Evolutionary conservation across 257 asterid genomes (phyloP).

Genomic region (Solanum appendiculatum): DNA sequence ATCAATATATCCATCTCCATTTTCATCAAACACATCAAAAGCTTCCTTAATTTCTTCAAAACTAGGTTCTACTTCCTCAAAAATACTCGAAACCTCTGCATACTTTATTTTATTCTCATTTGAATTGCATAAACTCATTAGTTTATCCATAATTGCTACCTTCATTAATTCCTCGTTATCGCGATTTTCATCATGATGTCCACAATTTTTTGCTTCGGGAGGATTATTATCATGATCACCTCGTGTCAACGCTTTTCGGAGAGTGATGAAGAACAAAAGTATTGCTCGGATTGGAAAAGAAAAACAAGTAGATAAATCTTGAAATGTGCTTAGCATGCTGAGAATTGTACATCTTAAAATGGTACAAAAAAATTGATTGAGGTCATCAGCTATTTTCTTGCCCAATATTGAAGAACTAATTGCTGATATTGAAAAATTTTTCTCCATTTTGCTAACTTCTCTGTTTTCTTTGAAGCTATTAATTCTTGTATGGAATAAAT

Average conservation of each 20-base stretch:
- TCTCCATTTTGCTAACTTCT: not conserved
- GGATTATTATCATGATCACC: not conserved
- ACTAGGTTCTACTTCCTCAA: slow-evolving; percentile 27
- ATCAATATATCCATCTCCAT: slow-evolving; percentile 49
- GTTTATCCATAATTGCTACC: slow-evolving; percentile 19
- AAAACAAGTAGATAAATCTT: slow-evolving; percentile 16
- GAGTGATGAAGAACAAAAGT: not conserved
- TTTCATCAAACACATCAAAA: slow-evolving; percentile 34
- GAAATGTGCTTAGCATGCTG: slow-evolving; percentile 14
- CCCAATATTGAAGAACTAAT: not conserved
- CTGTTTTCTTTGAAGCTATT: not conserved
- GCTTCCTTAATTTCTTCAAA: slow-evolving; percentile 43
- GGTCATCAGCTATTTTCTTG: slow-evolving; percentile 8
- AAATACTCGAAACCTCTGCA: slow-evolving; percentile 20
- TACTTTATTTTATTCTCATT: not conserved
- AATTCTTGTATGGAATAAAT: not conserved
- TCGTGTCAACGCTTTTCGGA: not conserved
- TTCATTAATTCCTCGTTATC: not conserved
- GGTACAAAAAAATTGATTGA: slow-evolving; percentile 11
- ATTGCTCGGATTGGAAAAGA: not conserved
- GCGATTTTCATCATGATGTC: not conserved
- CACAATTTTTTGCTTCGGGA: not conserved
- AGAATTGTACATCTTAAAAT: slow-evolving; percentile 12
- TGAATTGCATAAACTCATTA: slow-evolving; percentile 12
- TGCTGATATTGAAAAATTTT: not conserved